Base-by-base conservation (phyloP, 306 rosid species). In the Rubus parviflorus region DNA sequence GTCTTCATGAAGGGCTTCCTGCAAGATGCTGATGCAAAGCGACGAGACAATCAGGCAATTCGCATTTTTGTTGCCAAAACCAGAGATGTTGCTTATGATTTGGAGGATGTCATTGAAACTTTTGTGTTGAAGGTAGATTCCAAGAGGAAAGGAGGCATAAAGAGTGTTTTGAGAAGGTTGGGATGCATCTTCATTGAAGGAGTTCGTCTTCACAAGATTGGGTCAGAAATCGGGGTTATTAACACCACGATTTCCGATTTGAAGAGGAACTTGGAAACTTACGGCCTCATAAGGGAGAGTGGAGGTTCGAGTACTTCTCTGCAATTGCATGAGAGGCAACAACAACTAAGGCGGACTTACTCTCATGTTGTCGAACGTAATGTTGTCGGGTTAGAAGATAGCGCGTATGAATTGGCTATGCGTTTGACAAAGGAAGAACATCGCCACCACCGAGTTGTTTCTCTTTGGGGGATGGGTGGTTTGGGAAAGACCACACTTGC, bases 81-180 rank as follows among this genome's bases (percentile, higher is more conserved):
- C 2, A 48, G 53, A 48, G 53, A 48, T 12, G 53, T 5, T 48
- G 17, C 53, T 48, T 48, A 48, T 14, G 53, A 48, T 48, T 14
- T 48, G 69, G 87, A 83, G 13, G 90, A 89, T 79, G 75, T 51
- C 12, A 82, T 86, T 42, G 86, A 72, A 3, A 47, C 74, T 45
- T 80, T 57, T 77, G 81, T 67, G 58, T 40, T 51, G 57, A 63
- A 69, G 22, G 81, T 45, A n/a, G 35, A 0, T 12, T 41, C 23
- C 57, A 58, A 0, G 71, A 68, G 83, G 37, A 63, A 12, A 3
- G 4, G 9, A 19, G 74, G 41, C 3, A 3, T 47, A 0, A 48
- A 0, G 49, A 16, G 48, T 63, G 35, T 37, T 4, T 2, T 87
- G 64, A 85, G 37, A 72, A 85, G 77, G 75, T 78, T 11, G 63